Evolutionary conservation across 306 rosid genomes (phyloP).

Genomic region (Prunus mira): DNA sequence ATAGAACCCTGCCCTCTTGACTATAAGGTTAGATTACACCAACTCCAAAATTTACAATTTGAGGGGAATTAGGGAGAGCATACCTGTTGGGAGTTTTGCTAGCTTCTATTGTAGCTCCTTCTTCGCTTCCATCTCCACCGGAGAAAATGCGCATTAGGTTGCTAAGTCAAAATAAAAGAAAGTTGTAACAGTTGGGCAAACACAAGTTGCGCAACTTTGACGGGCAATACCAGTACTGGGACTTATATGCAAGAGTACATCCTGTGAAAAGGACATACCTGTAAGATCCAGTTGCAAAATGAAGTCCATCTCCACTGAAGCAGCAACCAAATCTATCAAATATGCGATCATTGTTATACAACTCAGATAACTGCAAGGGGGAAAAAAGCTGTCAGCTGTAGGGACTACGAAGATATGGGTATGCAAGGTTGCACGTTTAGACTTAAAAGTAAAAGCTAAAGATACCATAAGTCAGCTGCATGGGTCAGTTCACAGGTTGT

Average conservation of each 20-base stretch:
- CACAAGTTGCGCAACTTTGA: background rate
- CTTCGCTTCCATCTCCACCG: conserved; percentile 36
- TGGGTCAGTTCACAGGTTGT: background rate
- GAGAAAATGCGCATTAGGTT: conserved; percentile 53
- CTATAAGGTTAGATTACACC: background rate
- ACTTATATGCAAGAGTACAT: conserved; percentile 3
- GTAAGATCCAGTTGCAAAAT: conserved; percentile 67
- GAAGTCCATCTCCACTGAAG: conserved; percentile 57
- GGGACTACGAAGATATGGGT: background rate
- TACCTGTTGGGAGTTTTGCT: conserved; percentile 47
- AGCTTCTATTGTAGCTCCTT: conserved; percentile 48
- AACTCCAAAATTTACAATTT: background rate
- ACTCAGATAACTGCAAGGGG: conserved; percentile 49
- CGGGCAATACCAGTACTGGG: background rate
- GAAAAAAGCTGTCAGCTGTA: conserved; percentile 12
- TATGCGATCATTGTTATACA: conserved; percentile 53
- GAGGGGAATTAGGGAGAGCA: conserved; percentile 5
- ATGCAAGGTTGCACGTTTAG: background rate
- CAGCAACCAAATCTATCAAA: conserved; percentile 73
- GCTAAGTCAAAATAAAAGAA: conserved; percentile 39
- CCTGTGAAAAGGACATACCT: conserved; percentile 37
- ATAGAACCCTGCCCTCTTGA: background rate
- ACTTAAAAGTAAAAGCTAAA: background rate
- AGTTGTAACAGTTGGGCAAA: conserved; percentile 14
- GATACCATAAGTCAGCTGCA: background rate